These are phyloP conservation scores for Trebouxiophyceae sp. DNA, from an alignment of 163 green algal species.

Conservation along the genomic window DNA sequence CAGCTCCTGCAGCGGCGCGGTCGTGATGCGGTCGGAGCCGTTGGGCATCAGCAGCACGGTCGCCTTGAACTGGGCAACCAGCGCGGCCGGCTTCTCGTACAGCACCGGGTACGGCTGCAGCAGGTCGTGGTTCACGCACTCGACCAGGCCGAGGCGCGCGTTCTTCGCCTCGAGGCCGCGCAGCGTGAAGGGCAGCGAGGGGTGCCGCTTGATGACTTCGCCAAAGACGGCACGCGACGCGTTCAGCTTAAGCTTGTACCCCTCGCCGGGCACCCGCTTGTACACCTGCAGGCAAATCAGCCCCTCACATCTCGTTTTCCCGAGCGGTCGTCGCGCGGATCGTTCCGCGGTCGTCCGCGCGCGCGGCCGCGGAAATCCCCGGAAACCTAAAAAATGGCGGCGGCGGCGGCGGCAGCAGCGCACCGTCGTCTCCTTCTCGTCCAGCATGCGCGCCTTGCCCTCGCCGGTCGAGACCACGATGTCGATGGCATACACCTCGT, in stretches of 20 bases:
- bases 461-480: constrained; percentile 79
- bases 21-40: constrained; percentile 79
- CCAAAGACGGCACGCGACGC: constrained; percentile 57
- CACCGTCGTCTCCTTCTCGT: constrained; percentile 93
- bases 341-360: too few species aligned
- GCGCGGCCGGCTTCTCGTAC: constrained; percentile 58
- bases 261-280: constrained; percentile 88
- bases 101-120: constrained; percentile 93
- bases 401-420: too few species aligned
- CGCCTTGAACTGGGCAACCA: constrained; percentile 88
- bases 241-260: constrained; percentile 94
- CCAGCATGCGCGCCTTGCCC: constrained; percentile 69
- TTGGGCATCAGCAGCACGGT: constrained; percentile 97
- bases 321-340: too few species aligned
- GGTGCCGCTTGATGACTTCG: constrained; percentile 79
- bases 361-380: too few species aligned
- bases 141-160: constrained; percentile 73
- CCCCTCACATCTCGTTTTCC: too few species aligned
- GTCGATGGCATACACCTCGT: constrained; percentile 97
- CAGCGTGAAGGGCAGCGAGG: constrained; percentile 84
- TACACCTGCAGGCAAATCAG: constrained; percentile 65
- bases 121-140: constrained; percentile 93
- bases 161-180: constrained; percentile 41
- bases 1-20: constrained; percentile 36
- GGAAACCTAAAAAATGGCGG: too few species aligned